These are phyloP conservation scores for Digitaria exilis DNA, from an alignment of 202 grass and related monocot species.

Conservation along the genomic window DNA sequence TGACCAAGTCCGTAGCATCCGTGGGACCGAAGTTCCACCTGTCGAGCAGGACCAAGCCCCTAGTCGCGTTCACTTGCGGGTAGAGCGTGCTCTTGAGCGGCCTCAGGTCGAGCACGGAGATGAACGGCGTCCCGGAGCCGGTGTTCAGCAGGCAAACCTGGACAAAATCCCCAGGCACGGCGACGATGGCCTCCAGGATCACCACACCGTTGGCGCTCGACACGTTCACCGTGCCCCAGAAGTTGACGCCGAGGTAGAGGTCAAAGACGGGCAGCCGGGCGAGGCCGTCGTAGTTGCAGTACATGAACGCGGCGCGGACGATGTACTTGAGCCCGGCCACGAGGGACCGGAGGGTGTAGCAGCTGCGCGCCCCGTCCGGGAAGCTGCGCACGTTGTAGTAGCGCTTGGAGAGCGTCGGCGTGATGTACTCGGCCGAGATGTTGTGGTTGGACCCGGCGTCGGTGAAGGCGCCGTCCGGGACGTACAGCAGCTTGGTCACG, in stretches of 20 bases:
- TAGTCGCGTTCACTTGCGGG: conserved; percentile 25
- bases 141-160: conserved; percentile 57
- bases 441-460: conserved; percentile 11
- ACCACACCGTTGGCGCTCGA: neutral
- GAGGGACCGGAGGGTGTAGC: conserved; percentile 43
- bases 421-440: conserved; percentile 27
- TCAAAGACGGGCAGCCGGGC: conserved; percentile 47
- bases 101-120: conserved; percentile 48
- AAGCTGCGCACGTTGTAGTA: conserved; percentile 48
- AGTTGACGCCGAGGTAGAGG: conserved; percentile 54
- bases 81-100: conserved; percentile 40
- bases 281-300: conserved; percentile 60
- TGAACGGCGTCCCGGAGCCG: conserved; percentile 35
- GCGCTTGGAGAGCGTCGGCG: neutral
- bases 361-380: conserved; percentile 27
- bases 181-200: conserved; percentile 23
- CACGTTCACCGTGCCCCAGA: conserved; percentile 48
- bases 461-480: conserved; percentile 36
- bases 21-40: neutral
- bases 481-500: conserved; percentile 25
- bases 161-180: conserved; percentile 15
- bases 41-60: neutral
- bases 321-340: conserved; percentile 41
- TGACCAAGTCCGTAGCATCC: neutral
- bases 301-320: conserved; percentile 40